Conservation (phyloP, 352 stramenopile species). For the Phytophthora foliorum region DNA sequence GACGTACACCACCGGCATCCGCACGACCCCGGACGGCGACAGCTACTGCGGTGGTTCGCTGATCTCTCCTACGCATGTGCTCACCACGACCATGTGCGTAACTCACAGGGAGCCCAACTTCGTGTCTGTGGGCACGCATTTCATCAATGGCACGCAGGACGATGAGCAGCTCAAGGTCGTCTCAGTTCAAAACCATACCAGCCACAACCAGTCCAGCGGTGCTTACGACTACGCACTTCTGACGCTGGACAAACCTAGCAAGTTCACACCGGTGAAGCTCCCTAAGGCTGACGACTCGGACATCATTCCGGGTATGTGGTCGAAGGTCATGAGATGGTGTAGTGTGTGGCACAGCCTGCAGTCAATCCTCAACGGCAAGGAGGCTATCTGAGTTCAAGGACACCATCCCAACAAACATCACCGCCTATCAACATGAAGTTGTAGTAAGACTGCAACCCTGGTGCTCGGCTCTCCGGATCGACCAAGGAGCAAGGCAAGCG, state of each 20-base stretch:
- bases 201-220: constrained; percentile 37
- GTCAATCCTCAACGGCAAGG: not conserved
- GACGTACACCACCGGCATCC: constrained; percentile 36
- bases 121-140: constrained; percentile 13
- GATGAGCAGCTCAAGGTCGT: constrained; percentile 16
- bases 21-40: constrained; percentile 10
- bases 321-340: constrained; percentile 46
- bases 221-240: constrained; percentile 49
- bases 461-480: no score
- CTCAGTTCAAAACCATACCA: constrained; percentile 1
- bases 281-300: constrained; percentile 33
- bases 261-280: constrained; percentile 41
- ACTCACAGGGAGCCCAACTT: not conserved
- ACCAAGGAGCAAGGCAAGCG: no score
- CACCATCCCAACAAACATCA: not conserved
- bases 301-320: constrained; percentile 27
- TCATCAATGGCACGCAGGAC: constrained; percentile 16
- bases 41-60: constrained; percentile 8
- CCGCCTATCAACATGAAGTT: not conserved
- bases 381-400: not conserved
- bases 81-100: not conserved
- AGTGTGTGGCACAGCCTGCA: not conserved
- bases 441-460: not conserved
- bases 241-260: constrained; percentile 43
- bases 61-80: constrained; percentile 13